Evolutionary conservation across 2,329 filamentous ascomycete genomes (phyloP), one percentile per base, ranked within the genome.

Genomic region (Emmonsiellopsis sp.): DNA sequence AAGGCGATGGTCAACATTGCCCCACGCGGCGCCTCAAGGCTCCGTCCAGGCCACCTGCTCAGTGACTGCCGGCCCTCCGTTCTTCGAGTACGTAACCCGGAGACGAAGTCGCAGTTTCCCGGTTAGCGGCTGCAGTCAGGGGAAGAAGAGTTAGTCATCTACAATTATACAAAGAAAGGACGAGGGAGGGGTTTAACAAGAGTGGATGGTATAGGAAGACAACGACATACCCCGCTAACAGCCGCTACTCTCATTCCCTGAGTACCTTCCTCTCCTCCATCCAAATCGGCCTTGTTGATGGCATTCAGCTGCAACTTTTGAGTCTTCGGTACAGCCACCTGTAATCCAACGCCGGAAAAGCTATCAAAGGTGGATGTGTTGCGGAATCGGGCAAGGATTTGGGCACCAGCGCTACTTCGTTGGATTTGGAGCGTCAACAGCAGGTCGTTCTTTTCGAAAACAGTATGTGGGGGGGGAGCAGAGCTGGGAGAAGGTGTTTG

Each of bases 11-110:
- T 20, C 46, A 40, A 38, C 35, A 38, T 40, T 20, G 35, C 35
- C 47, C 26, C 5, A 13, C 20, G n/a, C 15, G 35, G 8, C 35
- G 26, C 31, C 35, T 62, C 56, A 63, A 53, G 89, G 85, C 72
- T 98, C 93, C 32, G 87, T 85, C 93, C 93, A 98, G 74, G 96
- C 94, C 55, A 97, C 90, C 73, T 97, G 91, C 65, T 98, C 93
- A 67, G 86, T 86, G 15, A 94, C 79, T 57, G 85, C 80, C 51
- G 83, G 83, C 26, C 77, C 81, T 54, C 81, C 80, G 54, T 86
- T 82, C 69, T 87, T 86, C 35, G 81, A 76, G 68, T 90, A 97
- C 54, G 82, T 84, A 64, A 98, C 82, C 72, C 90, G 90, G 65
- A 98, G 76, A 65, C 93, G 84, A 62, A 98, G 76, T 58, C 92